Evolutionary conservation across 2,329 filamentous ascomycete genomes (phyloP).

Genomic region (Bertia moriformis): DNA sequence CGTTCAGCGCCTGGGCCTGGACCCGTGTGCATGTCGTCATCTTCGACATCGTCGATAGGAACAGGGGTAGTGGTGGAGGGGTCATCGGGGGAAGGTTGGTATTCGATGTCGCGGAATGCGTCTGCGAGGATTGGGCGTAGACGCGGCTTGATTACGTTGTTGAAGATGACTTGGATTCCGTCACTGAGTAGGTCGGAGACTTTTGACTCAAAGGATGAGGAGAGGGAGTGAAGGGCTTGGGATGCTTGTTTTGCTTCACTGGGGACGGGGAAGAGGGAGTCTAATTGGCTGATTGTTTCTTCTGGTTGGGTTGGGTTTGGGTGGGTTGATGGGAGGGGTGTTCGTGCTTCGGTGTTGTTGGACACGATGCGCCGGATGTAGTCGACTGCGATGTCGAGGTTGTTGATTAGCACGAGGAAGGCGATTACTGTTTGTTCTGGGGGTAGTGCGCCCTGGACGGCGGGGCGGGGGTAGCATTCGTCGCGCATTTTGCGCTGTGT

Average conservation of each 20-base stretch:
- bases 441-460: conserved; percentile 65
- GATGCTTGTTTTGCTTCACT: conserved; percentile 60
- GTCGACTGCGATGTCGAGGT: conserved; percentile 79
- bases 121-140: conserved; percentile 74
- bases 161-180: conserved; percentile 72
- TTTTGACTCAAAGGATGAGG: conserved; percentile 61
- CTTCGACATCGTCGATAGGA: conserved; percentile 34
- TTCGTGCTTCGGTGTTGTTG: conserved; percentile 35
- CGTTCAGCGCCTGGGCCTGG: conserved; percentile 44
- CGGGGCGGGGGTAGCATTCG: conserved; percentile 74
- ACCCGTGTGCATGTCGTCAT: conserved; percentile 26
- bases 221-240: conserved; percentile 52
- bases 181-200: conserved; percentile 70
- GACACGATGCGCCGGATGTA: conserved; percentile 79
- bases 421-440: conserved; percentile 77
- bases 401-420: conserved; percentile 90
- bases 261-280: conserved; percentile 65
- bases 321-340: not conserved
- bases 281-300: conserved; percentile 29
- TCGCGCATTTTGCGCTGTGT: conserved; percentile 91
- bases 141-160: conserved; percentile 72
- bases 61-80: conserved; percentile 31
- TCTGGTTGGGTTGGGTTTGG: conserved; percentile 15
- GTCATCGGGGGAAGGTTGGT: conserved; percentile 53
- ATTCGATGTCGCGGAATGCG: conserved; percentile 83